Evolutionary conservation across 2,329 filamentous ascomycete genomes (phyloP).

Genomic region (Xylariaceae sp.): DNA sequence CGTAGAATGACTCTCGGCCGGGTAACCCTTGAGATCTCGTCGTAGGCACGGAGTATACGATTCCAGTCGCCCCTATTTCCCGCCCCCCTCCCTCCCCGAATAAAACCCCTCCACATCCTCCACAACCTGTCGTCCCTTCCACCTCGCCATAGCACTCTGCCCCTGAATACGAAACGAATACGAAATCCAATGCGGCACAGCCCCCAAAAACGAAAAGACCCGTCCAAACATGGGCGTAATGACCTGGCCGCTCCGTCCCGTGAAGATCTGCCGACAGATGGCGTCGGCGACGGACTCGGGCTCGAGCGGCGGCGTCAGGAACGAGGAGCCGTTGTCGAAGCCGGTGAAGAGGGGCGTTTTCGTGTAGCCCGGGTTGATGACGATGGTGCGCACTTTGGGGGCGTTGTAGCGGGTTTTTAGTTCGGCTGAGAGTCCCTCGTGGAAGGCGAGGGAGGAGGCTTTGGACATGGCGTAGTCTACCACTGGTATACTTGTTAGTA

Average conservation of each 20-base stretch:
- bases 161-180: slow-evolving; percentile 43
- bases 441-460: slow-evolving; percentile 52
- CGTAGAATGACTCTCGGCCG: background rate
- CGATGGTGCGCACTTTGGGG: slow-evolving; percentile 54
- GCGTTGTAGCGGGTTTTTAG: slow-evolving; percentile 49
- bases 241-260: slow-evolving; percentile 52
- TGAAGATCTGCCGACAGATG: slow-evolving; percentile 55
- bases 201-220: slow-evolving; percentile 41
- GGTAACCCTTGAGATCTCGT: too few species aligned
- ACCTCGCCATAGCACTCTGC: slow-evolving; percentile 40
- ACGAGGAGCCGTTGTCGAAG: slow-evolving; percentile 46
- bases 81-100: slow-evolving; percentile 20
- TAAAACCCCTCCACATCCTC: slow-evolving; percentile 40
- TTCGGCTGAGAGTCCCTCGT: slow-evolving; percentile 51
- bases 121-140: slow-evolving; percentile 44
- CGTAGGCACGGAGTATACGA: too few species aligned
- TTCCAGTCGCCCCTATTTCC: slow-evolving; percentile 8
- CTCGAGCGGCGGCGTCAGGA: slow-evolving; percentile 49
- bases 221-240: slow-evolving; percentile 45
- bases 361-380: slow-evolving; percentile 59
- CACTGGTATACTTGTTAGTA: slow-evolving; percentile 27
- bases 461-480: slow-evolving; percentile 57
- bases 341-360: slow-evolving; percentile 56
- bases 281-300: slow-evolving; percentile 60
- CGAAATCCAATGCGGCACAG: slow-evolving; percentile 60